Evolutionary conservation across 331 rosid genomes (phyloP).

Genomic region (Quercus tomentella): DNA sequence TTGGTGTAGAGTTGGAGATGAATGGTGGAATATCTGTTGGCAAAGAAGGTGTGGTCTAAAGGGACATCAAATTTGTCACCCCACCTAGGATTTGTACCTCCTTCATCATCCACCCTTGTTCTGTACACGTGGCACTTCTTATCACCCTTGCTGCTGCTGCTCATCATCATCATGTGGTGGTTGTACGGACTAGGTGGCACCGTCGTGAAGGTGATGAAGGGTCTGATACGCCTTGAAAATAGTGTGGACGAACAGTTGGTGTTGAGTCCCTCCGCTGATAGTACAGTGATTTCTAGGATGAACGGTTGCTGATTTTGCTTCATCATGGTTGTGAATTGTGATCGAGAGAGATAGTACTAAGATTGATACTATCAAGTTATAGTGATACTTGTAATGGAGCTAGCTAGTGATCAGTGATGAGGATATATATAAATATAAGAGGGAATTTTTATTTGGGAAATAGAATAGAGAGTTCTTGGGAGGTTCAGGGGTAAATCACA

Average conservation of each 20-base stretch:
- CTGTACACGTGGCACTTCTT: constrained; percentile 16
- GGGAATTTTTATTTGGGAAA: not conserved
- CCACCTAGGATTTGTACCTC: constrained; percentile 30
- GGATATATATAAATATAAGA: not conserved
- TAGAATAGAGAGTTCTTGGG: constrained; percentile 1
- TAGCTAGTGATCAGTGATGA: too few relatives aligned
- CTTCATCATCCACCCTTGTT: constrained; percentile 31
- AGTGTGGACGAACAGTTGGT: constrained; percentile 8
- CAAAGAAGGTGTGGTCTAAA: constrained; percentile 39
- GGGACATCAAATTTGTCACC: constrained; percentile 45
- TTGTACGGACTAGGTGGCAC: constrained; percentile 6
- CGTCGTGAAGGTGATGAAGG: constrained; percentile 42
- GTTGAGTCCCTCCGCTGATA: constrained; percentile 47
- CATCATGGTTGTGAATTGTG: not conserved
- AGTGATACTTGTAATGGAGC: too few relatives aligned
- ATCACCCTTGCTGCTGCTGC: not conserved
- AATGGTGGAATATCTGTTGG: constrained; percentile 30
- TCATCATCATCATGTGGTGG: not conserved
- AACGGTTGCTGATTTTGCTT: constrained; percentile 14
- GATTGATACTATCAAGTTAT: too few relatives aligned
- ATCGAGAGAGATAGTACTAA: not conserved
- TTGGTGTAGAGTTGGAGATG: constrained; percentile 35
- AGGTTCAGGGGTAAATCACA: not conserved
- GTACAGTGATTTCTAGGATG: constrained; percentile 39
- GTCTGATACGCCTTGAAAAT: constrained; percentile 27